phyloP scores from a whole-genome alignment of 148 eudicot species.

The Camellia sinensis region DNA sequence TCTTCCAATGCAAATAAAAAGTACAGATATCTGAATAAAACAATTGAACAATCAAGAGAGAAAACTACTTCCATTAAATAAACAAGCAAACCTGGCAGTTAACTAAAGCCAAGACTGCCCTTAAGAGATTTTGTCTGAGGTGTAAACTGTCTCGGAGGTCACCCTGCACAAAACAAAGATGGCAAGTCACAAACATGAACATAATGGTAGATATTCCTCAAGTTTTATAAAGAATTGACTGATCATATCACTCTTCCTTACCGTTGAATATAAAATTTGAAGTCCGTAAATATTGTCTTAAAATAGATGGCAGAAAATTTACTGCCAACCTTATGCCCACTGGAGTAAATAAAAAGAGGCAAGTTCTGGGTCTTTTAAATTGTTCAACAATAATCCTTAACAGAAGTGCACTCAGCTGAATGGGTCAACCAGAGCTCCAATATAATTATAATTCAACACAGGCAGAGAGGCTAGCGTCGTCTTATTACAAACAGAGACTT shows the following conservation, averaged over 20 bases:
- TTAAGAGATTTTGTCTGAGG: constrained; percentile 67
- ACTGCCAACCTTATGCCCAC: neutral
- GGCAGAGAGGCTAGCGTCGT: too few relatives aligned
- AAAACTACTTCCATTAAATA: neutral
- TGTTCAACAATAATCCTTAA: neutral
- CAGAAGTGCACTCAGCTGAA: neutral
- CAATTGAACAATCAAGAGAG: constrained; percentile 1
- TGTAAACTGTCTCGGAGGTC: constrained; percentile 67
- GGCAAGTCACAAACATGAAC: neutral
- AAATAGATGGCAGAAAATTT: neutral
- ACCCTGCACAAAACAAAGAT: constrained; percentile 53
- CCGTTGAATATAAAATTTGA: neutral
- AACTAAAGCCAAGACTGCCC: constrained; percentile 57
- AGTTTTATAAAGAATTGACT: neutral
- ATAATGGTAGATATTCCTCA: neutral
- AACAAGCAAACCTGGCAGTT: constrained; percentile 60
- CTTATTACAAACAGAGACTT: too few relatives aligned
- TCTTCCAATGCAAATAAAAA: neutral
- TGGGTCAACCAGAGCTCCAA: too few relatives aligned
- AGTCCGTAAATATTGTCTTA: neutral
- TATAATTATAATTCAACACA: too few relatives aligned
- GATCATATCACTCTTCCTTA: neutral
- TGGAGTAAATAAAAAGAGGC: neutral
- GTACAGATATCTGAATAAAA: neutral
- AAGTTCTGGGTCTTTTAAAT: neutral